A percentile compares a stretch with the other conserved stretches of the same genome.
Conservation (phyloP, 805 yeast species). For the Candida tallmaniae region DNA sequence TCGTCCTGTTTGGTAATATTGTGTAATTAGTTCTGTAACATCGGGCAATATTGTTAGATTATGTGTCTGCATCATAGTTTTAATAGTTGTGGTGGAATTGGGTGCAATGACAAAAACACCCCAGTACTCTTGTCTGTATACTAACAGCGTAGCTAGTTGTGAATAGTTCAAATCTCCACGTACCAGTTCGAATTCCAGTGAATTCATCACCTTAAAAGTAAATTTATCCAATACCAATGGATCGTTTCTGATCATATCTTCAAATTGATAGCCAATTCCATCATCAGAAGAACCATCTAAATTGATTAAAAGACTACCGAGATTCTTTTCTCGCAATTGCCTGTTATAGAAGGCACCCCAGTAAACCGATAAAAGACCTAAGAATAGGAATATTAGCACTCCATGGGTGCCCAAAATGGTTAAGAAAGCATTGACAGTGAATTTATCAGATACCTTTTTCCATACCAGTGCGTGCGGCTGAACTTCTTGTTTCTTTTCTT, state of each 20-base stretch:
- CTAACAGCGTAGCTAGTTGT: conserved; percentile 15
- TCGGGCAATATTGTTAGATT: conserved; percentile 11
- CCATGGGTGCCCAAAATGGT: no score
- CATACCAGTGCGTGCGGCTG: no score
- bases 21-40: conserved; percentile 14
- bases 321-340: conserved; percentile 23
- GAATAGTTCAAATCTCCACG: conserved; percentile 1
- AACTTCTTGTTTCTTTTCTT: no score
- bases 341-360: conserved; percentile 38
- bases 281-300: conserved; percentile 20
- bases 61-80: conserved; percentile 13
- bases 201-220: conserved; percentile 1
- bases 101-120: conserved; percentile 21
- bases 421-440: no score
- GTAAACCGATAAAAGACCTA: conserved; percentile 33
- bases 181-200: no score
- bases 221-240: neutral
- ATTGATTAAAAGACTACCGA: conserved; percentile 31
- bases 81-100: conserved; percentile 22
- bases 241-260: neutral
- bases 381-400: no score
- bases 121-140: conserved; percentile 30
- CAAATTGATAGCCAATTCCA: conserved; percentile 4
- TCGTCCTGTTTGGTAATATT: conserved; percentile 24
- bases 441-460: no score